Conservation (phyloP, 2,329 filamentous ascomycete species). For the Acephala macrosclerotiorum region DNA sequence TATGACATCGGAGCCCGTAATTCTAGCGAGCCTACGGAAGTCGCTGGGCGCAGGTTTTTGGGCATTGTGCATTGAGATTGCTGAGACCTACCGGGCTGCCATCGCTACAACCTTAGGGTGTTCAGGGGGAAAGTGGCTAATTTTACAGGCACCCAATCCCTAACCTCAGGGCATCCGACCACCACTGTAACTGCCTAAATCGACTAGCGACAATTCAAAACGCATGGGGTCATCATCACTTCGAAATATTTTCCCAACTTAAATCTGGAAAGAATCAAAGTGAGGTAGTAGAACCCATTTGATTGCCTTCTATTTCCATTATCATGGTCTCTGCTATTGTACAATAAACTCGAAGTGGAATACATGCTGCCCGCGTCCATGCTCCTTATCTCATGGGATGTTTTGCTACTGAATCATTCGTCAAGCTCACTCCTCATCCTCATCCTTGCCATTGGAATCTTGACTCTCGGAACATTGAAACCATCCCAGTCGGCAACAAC, state of each 20-base stretch:
- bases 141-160: not conserved
- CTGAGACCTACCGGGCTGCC: too few species aligned
- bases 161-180: not conserved
- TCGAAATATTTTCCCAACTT: not conserved
- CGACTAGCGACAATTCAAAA: too few species aligned
- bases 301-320: not conserved
- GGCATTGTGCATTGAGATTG: too few species aligned
- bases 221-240: not conserved
- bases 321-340: not conserved
- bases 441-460: conserved; percentile 47
- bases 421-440: not conserved
- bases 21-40: too few species aligned
- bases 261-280: not conserved
- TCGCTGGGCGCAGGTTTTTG: too few species aligned
- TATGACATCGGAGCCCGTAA: too few species aligned
- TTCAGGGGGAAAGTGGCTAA: not conserved
- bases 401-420: too few species aligned
- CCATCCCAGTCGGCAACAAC: conserved; percentile 48
- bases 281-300: not conserved
- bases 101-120: too few species aligned
- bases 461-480: conserved; percentile 47
- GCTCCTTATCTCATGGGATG: not conserved
- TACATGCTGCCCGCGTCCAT: not conserved
- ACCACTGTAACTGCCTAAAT: not conserved
- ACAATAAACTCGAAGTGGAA: not conserved